Percentiles rank a stretch among this genome's conserved stretches.
These are phyloP conservation scores for Dendrocalamus sinicus DNA, from an alignment of 176 grass and related monocot genomes.

Conservation along the genomic window DNA sequence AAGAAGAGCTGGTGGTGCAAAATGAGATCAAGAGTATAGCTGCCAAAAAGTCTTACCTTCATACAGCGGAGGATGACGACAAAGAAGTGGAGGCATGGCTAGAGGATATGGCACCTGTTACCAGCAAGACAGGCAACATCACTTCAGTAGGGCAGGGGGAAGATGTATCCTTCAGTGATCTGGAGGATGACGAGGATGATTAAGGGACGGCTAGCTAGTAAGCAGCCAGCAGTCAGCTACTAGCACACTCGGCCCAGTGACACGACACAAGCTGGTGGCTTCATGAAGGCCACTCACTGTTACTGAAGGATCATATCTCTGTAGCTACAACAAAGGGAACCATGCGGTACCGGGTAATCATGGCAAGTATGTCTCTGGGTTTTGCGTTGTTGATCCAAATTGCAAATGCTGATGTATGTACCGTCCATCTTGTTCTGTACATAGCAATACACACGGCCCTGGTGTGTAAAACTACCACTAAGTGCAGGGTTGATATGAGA, in stretches of 20 bases:
- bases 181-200: constrained; percentile 68
- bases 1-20: constrained; percentile 63
- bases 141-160: constrained; percentile 47
- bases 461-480: background rate
- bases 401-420: background rate
- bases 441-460: constrained; percentile 16
- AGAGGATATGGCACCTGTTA: constrained; percentile 48
- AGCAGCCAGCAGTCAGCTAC: background rate
- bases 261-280: constrained; percentile 6
- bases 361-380: background rate
- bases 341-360: background rate
- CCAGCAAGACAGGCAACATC: constrained; percentile 36
- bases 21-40: constrained; percentile 42
- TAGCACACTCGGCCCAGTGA: background rate
- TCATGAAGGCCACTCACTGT: constrained; percentile 18
- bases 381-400: background rate
- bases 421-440: constrained; percentile 25
- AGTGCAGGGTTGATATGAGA: background rate
- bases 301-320: background rate
- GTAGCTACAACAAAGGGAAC: background rate
- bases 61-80: constrained; percentile 33
- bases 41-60: constrained; percentile 19
- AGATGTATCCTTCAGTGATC: constrained; percentile 79
- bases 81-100: constrained; percentile 73
- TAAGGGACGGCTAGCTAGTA: constrained; percentile 2